Evolutionary conservation across 192 early-diverging fungal species (phyloP), one percentile per base, ranked within the genome.

Genomic region (Kappamyces sp.): DNA sequence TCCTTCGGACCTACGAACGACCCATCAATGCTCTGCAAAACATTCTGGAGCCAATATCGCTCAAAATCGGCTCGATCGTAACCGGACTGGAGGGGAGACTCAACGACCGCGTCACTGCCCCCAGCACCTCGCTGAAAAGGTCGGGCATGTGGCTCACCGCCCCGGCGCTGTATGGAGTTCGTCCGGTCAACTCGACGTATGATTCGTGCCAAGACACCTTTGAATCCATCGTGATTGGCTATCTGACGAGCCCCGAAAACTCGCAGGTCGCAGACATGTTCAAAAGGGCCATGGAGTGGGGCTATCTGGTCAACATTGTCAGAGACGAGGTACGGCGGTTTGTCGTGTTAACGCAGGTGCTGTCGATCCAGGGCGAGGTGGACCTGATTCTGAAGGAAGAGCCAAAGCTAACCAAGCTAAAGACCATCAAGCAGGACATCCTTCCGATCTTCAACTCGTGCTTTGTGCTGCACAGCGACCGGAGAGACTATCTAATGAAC

Each of bases 401-500:
- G 6, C 49, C 41, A 31, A 66, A 66, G 46, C 9, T 65, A 3
- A 4, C 47, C 7, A 46, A 39, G 11, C 35, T 60, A 42, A 59
- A 53, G 45, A 38, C 14, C 33, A 29, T 43, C 29, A 57, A 59
- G 4, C 57, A 47, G 47, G 64, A 65, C 22, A 45, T 34, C 14
- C 15, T 65, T 3, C 22, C 64, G 22, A 22, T 22, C 22, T 22
- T 22, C 22, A 22, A 22, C 22, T 22, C 22, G 22, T 7, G 29
- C 42, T 9, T 42, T 12, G 32, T 47, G 14, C 42, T 43, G 0
- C 66, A 67, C 42, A 14, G 38, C 9, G 66, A 67, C 36, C 52
- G 66, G 15, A 38, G 66, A 34, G 66, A 67, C 15, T 67, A 63
- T 45, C 61, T 67, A 0, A 54, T 58, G 30, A 52, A 67, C 31